A percentile compares a stretch with the other conserved stretches of the same genome.
These are phyloP conservation scores for Beauveria rudraprayagi DNA, from an alignment of 2,329 filamentous ascomycete species.

Conservation along the genomic window DNA sequence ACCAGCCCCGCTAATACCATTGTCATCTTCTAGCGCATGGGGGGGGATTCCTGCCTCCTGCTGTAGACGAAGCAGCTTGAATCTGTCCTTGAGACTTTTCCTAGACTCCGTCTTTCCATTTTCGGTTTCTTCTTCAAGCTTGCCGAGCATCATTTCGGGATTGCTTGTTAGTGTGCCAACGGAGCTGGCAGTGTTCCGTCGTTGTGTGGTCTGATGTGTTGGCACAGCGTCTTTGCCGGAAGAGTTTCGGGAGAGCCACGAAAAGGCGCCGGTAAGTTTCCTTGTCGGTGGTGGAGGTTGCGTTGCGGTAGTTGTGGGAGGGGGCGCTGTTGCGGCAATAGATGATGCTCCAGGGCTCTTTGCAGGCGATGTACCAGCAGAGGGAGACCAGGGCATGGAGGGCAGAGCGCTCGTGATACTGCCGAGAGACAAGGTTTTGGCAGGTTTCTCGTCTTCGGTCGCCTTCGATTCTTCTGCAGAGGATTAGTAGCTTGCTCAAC, in stretches of 20 bases:
- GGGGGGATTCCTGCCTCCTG: conserved; percentile 57
- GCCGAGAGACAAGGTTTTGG: conserved; percentile 54
- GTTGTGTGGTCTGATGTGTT: conserved; percentile 30
- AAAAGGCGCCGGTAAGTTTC: conserved; percentile 82
- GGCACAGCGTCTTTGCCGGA: conserved; percentile 52
- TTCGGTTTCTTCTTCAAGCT: conserved; percentile 62
- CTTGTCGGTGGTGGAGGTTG: conserved; percentile 38
- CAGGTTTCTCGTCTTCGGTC: conserved; percentile 31
- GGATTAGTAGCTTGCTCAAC: not conserved
- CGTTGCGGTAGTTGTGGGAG: conserved; percentile 13
- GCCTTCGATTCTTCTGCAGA: not conserved
- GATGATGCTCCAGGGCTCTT: conserved; percentile 33
- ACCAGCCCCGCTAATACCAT: conserved; percentile 19
- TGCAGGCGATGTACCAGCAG: conserved; percentile 36
- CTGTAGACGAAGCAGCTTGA: conserved; percentile 67
- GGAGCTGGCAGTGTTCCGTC: conserved; percentile 71
- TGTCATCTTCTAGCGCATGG: conserved; percentile 46
- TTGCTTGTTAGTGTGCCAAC: conserved; percentile 73
- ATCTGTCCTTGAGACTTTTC: conserved; percentile 67
- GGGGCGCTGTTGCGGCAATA: conserved; percentile 31
- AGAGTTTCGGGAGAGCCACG: conserved; percentile 69
- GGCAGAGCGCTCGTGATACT: conserved; percentile 67
- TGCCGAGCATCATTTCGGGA: conserved; percentile 68
- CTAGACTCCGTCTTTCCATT: conserved; percentile 40
- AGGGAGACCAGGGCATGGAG: conserved; percentile 63